Evolutionary conservation across 306 rosid genomes (phyloP).

Genomic region (Chamaecrista fasciculata): DNA sequence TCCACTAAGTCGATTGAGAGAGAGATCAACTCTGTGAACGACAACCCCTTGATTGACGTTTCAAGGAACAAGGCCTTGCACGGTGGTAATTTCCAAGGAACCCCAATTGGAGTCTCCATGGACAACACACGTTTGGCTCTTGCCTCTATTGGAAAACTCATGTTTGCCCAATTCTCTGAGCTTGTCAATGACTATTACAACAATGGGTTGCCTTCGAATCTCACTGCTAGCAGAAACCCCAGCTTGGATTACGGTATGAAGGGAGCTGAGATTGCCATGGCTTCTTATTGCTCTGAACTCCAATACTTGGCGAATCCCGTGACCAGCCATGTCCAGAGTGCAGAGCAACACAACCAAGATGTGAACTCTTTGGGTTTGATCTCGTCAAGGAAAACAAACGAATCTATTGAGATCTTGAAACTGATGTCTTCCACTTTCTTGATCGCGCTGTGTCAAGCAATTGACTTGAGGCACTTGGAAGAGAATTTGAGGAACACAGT

Average conservation of each 20-base stretch:
- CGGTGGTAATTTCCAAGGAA: conserved; percentile 94
- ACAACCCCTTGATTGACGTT: conserved; percentile 85
- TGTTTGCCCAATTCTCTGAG: conserved; percentile 89
- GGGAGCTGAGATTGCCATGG: conserved; percentile 67
- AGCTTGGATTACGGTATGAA: conserved; percentile 91
- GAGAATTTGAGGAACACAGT: conserved; percentile 69
- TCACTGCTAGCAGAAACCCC: conserved; percentile 71
- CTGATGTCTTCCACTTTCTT: conserved; percentile 66
- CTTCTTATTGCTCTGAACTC: conserved; percentile 48
- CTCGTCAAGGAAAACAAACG: conserved; percentile 75
- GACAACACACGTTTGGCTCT: conserved; percentile 88
- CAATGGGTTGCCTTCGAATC: conserved; percentile 83
- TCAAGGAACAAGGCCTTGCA: conserved; percentile 88
- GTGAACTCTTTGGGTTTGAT: conserved; percentile 79
- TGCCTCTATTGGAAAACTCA: conserved; percentile 80
- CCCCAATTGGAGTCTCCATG: conserved; percentile 95
- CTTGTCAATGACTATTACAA: conserved; percentile 85
- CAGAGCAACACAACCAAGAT: conserved; percentile 53
- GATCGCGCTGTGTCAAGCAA: conserved; percentile 81
- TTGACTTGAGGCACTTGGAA: conserved; percentile 89
- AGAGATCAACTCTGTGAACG: conserved; percentile 89
- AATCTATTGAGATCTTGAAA: conserved; percentile 58
- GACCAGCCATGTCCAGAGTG: conserved; percentile 48
- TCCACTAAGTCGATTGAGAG: conserved; percentile 85
- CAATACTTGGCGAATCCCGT: conserved; percentile 51